Conservation (phyloP, 2,329 filamentous ascomycete genomes). For the Tolypocladium tropicale region DNA sequence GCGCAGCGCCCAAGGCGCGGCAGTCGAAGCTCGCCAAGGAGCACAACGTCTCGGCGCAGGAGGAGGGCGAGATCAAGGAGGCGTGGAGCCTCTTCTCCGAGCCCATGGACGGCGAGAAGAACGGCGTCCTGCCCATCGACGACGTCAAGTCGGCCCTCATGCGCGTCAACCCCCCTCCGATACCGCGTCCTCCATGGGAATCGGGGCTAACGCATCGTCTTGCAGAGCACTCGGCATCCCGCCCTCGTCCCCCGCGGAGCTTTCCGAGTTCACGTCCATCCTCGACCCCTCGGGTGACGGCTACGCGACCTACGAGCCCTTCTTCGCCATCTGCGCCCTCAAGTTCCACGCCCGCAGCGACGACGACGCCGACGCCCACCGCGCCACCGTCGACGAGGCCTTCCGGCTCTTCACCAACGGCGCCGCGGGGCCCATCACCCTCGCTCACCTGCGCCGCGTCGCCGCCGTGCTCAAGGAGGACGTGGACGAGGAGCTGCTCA, state of each 20-base stretch:
- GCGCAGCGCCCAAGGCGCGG: slow-evolving; percentile 32
- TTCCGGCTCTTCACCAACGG: slow-evolving; percentile 68
- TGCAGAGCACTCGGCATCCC: slow-evolving; percentile 70
- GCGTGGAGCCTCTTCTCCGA: slow-evolving; percentile 76
- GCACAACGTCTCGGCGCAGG: slow-evolving; percentile 70
- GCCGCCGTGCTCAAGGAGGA: slow-evolving; percentile 76
- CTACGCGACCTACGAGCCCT: slow-evolving; percentile 67
- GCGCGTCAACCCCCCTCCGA: slow-evolving; percentile 35
- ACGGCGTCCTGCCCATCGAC: slow-evolving; percentile 56
- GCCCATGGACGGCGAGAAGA: slow-evolving; percentile 60
- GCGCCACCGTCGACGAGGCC: slow-evolving; percentile 66
- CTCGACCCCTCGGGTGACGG: slow-evolving; percentile 78
- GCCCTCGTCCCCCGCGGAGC: slow-evolving; percentile 52
- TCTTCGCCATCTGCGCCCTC: slow-evolving; percentile 79
- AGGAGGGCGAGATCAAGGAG: slow-evolving; percentile 86
- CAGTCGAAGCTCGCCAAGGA: slow-evolving; percentile 88
- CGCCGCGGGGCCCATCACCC: slow-evolving; percentile 53
- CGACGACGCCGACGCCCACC: slow-evolving; percentile 43
- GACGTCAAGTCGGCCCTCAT: slow-evolving; percentile 64
- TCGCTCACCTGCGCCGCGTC: slow-evolving; percentile 68
- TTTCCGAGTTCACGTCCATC: slow-evolving; percentile 65
- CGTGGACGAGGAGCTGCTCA: slow-evolving; percentile 70
- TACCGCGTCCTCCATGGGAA: not conserved
- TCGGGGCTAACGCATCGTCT: not conserved
- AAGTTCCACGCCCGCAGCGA: slow-evolving; percentile 59